A percentile compares a stretch with the other conserved stretches of the same genome.
Evolutionary conservation across 148 eudicot genomes (phyloP).

Genomic region (Rhododendron simsii): DNA sequence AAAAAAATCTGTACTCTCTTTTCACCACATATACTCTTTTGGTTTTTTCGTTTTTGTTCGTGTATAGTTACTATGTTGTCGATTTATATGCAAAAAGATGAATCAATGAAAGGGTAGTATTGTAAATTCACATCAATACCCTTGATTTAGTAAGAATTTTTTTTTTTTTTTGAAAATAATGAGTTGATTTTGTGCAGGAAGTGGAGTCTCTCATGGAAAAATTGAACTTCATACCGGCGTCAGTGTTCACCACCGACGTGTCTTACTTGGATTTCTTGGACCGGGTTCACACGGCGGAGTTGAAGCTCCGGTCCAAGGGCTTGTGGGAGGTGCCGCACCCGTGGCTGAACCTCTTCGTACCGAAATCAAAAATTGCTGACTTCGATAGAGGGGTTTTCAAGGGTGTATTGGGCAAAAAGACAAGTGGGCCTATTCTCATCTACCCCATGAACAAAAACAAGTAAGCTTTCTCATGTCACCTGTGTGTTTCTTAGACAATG

Average conservation of each 20-base stretch:
- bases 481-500: neutral
- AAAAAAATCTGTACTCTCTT: neutral
- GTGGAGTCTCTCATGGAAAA: conserved; percentile 56
- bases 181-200: conserved; percentile 40
- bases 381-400: conserved; percentile 82
- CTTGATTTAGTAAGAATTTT: neutral
- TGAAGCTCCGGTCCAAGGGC: conserved; percentile 80
- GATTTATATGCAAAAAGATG: no score
- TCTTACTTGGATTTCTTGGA: conserved; percentile 80
- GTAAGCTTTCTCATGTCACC: conserved; percentile 33
- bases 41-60: neutral
- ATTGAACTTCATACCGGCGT: conserved; percentile 56
- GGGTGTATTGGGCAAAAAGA: conserved; percentile 84
- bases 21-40: neutral
- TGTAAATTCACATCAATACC: neutral
- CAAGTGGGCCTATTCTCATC: conserved; percentile 90
- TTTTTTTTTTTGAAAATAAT: neutral
- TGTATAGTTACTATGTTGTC: neutral
- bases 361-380: conserved; percentile 72
- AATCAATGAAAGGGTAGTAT: neutral
- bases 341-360: conserved; percentile 89
- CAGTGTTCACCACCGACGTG: conserved; percentile 74
- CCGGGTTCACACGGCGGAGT: conserved; percentile 96
- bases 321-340: conserved; percentile 98
- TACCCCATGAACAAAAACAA: conserved; percentile 95